Conservation (phyloP, 306 rosid species). For the Fragaria nilgerrensis region DNA sequence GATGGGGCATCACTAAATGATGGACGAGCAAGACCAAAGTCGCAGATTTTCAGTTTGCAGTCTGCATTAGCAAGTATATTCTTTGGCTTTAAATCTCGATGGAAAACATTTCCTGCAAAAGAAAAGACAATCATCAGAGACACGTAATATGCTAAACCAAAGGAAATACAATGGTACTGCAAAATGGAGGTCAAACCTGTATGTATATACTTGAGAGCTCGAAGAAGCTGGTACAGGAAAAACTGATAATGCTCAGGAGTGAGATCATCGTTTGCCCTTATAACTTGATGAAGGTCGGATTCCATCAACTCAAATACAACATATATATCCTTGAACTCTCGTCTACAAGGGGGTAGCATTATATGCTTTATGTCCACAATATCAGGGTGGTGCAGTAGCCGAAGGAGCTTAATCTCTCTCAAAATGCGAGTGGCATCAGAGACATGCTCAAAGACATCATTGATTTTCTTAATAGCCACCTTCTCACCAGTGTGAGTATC, state of each 20-base stretch:
- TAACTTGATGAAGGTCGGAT: slow-evolving; percentile 64
- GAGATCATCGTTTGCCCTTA: slow-evolving; percentile 58
- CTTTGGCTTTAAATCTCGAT: slow-evolving; percentile 69
- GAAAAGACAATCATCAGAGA: slow-evolving; percentile 10
- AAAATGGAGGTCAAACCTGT: slow-evolving; percentile 40
- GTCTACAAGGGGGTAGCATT: slow-evolving; percentile 61
- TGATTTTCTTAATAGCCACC: slow-evolving; percentile 69
- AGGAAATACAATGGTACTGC: background rate
- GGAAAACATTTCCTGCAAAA: slow-evolving; percentile 51
- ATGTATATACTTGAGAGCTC: slow-evolving; percentile 68
- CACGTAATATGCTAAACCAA: background rate
- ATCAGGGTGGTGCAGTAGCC: slow-evolving; percentile 64
- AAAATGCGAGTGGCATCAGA: slow-evolving; percentile 64
- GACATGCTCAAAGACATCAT: slow-evolving; percentile 62
- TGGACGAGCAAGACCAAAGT: slow-evolving; percentile 71
- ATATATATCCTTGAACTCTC: slow-evolving; percentile 65
- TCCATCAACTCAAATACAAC: slow-evolving; percentile 76
- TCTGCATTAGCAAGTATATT: slow-evolving; percentile 75
- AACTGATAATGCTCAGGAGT: slow-evolving; percentile 58
- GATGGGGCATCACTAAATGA: slow-evolving; percentile 58
- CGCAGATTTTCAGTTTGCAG: slow-evolving; percentile 70
- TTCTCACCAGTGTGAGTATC: slow-evolving; percentile 63
- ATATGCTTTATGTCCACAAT: slow-evolving; percentile 68
- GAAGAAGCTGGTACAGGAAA: slow-evolving; percentile 71
- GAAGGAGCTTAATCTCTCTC: slow-evolving; percentile 64